Evolutionary conservation across 108 stramenopile genomes (phyloP), one percentile per base, ranked within the genome.

Genomic region (Fragilaria radians): DNA sequence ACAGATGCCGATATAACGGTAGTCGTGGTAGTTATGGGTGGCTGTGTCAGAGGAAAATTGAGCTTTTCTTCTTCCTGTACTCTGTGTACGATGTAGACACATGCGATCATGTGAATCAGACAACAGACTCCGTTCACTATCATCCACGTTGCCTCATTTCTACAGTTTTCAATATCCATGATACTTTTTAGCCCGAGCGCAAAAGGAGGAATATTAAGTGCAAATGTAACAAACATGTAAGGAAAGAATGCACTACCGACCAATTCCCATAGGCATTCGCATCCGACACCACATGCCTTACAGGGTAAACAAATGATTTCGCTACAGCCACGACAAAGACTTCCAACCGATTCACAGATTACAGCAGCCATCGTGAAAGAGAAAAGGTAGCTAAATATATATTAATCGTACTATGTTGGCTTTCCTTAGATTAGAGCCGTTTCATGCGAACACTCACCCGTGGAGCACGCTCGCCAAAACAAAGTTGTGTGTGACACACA

Each of bases 221-320:
- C 69, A 32, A 87, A 46, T 11, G 86, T 79, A 1, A 76, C 61
- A 7, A 70, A 61, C 14, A 87, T 47, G 71, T 77, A 87, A 26
- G 82, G 76, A 28, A 76, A 70, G 42, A 87, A 83, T 4, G 86
- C 80, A 32, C 73, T 70, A 24, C 48, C 53, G 0, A 82, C 3
- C 21, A 72, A 36, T 29, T 77, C 72, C 19, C 76, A 52, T 11
- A 67, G 47, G 4, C 52, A 34, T 5, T 60, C 27, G 50, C 70
- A 77, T 19, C 65, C 66, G 14, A 65, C 3, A 42, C 77, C 77
- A 48, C 79, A 78, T 3, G 76, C 78, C 25, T 63, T 57, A 67
- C 78, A 81, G 9, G 80, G 81, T 11, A 82, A 24, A 31, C 54
- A 59, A 32, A 68, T 23, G 28, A 81, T 55, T 11, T 71, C 28